phyloP scores from a whole-genome alignment of 805 yeast species.

The Naumovozyma castellii region DNA sequence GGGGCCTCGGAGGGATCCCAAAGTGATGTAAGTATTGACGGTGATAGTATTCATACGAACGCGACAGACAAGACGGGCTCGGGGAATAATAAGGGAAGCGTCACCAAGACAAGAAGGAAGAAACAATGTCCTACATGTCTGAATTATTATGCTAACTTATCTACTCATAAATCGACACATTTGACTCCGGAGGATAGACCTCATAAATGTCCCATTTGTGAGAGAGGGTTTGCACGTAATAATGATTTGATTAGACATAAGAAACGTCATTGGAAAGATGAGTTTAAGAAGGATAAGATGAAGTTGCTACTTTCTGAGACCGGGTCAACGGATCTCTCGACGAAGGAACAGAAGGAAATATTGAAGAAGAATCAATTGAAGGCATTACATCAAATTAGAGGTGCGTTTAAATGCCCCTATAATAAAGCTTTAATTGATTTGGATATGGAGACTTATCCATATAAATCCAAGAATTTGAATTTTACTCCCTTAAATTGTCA shows the following conservation, averaged over 20 bases:
- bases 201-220: slow-evolving; percentile 66
- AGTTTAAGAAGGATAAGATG: slow-evolving; percentile 4
- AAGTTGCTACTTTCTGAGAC: neutral
- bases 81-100: slow-evolving; percentile 19
- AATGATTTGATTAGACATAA: slow-evolving; percentile 81
- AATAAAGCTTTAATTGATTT: slow-evolving; percentile 20
- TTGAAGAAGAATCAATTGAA: slow-evolving; percentile 12
- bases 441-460: slow-evolving; percentile 18
- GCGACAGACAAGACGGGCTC: slow-evolving; percentile 61
- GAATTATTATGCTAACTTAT: slow-evolving; percentile 63
- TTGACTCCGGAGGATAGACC: slow-evolving; percentile 67
- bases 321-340: neutral
- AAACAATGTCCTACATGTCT: slow-evolving; percentile 65
- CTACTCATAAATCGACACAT: slow-evolving; percentile 78
- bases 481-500: slow-evolving; percentile 43
- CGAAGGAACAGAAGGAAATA: slow-evolving; percentile 2
- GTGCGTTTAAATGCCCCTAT: slow-evolving; percentile 69
- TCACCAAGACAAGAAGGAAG: slow-evolving; percentile 46
- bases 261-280: slow-evolving; percentile 74
- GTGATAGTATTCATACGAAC: slow-evolving; percentile 71
- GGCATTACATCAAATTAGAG: slow-evolving; percentile 18
- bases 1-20: no score
- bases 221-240: slow-evolving; percentile 78
- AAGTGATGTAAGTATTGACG: slow-evolving; percentile 46
- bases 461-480: slow-evolving; percentile 5